Percentiles rank a stretch among this genome's conserved stretches.
Evolutionary conservation across 2,329 filamentous ascomycete species (phyloP).

Genomic region (Lasiodiplodia sp.): DNA sequence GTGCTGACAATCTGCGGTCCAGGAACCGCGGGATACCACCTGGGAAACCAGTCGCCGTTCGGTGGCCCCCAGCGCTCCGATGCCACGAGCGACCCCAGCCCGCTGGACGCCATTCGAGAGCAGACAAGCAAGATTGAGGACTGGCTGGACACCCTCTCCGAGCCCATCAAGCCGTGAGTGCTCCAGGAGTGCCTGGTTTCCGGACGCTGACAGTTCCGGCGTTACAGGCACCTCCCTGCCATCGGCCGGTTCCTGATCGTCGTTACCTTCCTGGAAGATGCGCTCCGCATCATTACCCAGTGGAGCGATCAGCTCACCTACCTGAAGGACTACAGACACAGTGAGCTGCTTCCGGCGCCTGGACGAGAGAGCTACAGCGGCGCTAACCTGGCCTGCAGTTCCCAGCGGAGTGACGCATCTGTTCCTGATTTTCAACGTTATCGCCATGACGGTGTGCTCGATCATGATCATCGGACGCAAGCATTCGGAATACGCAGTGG

Average conservation of each 20-base stretch:
- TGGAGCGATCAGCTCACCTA: conserved; percentile 95
- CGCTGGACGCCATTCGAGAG: conserved; percentile 86
- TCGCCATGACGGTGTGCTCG: conserved; percentile 86
- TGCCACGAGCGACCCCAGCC: conserved; percentile 72
- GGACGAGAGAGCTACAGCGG: conserved; percentile 17
- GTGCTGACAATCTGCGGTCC: not conserved
- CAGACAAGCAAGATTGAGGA: conserved; percentile 99
- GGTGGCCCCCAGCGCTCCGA: conserved; percentile 66
- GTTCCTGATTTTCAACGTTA: conserved; percentile 89
- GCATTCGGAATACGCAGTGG: conserved; percentile 91
- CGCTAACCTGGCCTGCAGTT: conserved; percentile 62
- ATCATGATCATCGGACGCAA: conserved; percentile 88
- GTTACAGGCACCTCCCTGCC: conserved; percentile 81
- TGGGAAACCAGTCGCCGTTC: conserved; percentile 77
- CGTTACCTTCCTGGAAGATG: conserved; percentile 97
- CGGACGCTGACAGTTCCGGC: conserved; percentile 36
- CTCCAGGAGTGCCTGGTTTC: not conserved
- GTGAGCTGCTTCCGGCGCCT: conserved; percentile 63
- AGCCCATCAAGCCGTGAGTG: conserved; percentile 93
- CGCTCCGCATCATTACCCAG: conserved; percentile 94
- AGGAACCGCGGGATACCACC: conserved; percentile 79
- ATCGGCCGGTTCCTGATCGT: conserved; percentile 98
- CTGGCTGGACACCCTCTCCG: conserved; percentile 82
- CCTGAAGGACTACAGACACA: conserved; percentile 88
- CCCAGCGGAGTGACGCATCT: conserved; percentile 86